Percentiles rank a stretch among this genome's conserved stretches.
Evolutionary conservation across 805 yeast genomes (phyloP).

Genomic region (Candida succiphila): DNA sequence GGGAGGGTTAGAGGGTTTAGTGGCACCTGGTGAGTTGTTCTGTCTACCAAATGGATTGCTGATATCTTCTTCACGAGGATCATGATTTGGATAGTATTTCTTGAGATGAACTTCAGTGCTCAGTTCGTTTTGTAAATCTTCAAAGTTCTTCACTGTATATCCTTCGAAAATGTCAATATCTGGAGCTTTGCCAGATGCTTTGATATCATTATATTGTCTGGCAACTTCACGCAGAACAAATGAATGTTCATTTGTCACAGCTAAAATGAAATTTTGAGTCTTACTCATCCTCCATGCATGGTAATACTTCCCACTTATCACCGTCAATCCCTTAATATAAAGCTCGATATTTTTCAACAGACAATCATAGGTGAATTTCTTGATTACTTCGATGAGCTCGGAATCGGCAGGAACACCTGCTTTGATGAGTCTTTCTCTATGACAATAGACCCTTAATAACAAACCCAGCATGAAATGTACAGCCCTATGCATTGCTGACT

Average conservation of each 20-base stretch:
- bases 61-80: no score
- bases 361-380: constrained; percentile 16
- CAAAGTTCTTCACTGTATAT: constrained; percentile 10
- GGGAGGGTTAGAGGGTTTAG: no score
- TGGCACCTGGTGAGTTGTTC: not conserved
- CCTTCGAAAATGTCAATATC: constrained; percentile 6
- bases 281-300: constrained; percentile 63
- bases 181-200: constrained; percentile 3
- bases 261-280: constrained; percentile 36
- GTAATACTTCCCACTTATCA: constrained; percentile 46
- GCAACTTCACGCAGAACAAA: not conserved
- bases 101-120: not conserved
- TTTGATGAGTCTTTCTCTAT: constrained; percentile 9
- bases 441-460: constrained; percentile 20
- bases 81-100: no score
- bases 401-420: constrained; percentile 1
- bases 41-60: no score
- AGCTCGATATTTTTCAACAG: constrained; percentile 24
- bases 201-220: not conserved
- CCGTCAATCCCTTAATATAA: constrained; percentile 29
- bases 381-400: constrained; percentile 6
- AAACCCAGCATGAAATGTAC: constrained; percentile 19
- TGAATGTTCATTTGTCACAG: constrained; percentile 18
- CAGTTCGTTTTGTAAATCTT: constrained; percentile 1
- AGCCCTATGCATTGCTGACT: constrained; percentile 27